Conservation (phyloP, 2,329 filamentous ascomycete species). For the Rhynchosporium secalis region DNA sequence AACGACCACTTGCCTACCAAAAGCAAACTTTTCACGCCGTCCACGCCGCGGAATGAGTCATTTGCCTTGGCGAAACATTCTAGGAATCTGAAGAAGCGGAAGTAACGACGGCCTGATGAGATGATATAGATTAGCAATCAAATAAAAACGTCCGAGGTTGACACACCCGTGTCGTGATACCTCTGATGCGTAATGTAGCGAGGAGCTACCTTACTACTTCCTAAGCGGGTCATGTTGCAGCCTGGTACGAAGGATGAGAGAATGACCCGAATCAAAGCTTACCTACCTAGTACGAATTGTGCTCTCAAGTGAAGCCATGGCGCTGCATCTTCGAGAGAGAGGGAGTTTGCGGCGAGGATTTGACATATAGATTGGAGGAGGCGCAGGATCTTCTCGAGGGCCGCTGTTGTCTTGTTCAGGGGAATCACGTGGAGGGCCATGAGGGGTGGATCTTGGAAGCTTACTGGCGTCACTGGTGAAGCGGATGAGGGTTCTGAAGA, state of each 20-base stretch:
- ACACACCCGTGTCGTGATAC: no score
- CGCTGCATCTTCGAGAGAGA: conserved; percentile 41
- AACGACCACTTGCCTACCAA: conserved; percentile 55
- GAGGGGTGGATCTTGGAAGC: background rate
- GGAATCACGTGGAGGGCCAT: background rate
- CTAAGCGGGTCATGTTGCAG: background rate
- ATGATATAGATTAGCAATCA: background rate
- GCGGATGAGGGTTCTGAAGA: conserved; percentile 27
- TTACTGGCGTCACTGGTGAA: conserved; percentile 36
- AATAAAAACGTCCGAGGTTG: background rate
- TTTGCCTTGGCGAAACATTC: conserved; percentile 57
- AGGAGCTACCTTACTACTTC: background rate
- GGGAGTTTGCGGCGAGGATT: conserved; percentile 49
- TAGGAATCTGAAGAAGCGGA: conserved; percentile 69
- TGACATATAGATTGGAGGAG: conserved; percentile 54
- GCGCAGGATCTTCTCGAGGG: conserved; percentile 61
- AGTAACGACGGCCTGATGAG: conserved; percentile 55
- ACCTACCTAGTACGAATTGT: conserved; percentile 46
- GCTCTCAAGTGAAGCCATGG: conserved; percentile 42
- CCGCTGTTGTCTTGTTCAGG: conserved; percentile 45
- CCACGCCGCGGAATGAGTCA: conserved; percentile 40
- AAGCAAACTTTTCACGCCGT: background rate
- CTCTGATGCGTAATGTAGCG: background rate
- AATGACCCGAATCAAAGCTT: conserved; percentile 16
- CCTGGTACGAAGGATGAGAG: background rate